Base-by-base conservation (phyloP, 805 yeast species). In the Barnettozyma sucrosica region DNA sequence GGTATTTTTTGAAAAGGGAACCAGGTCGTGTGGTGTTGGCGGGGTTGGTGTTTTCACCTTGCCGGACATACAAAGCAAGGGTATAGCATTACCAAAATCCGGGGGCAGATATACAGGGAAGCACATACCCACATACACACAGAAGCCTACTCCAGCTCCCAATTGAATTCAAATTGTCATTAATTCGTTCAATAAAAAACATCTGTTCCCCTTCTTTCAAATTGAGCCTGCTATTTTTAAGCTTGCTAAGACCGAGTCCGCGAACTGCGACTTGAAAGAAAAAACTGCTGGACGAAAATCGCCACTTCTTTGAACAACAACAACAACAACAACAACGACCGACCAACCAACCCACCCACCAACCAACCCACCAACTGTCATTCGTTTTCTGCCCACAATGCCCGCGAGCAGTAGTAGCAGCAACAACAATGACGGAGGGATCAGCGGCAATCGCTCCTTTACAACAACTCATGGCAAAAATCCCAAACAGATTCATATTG, bases 401-500 rank as follows among this genome's bases (percentile, higher is more conserved):
- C 20, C 33, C 23, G 25, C 44, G 16, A 19, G 16, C 44, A 28
- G 19, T 28, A 26, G 21, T 14, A 50, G 50, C 36, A 55, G 49
- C 32, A 45, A 53, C 16, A 51, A 45, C 47, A n/a, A 37, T n/a
- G 20, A 37, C 9, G 26, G 26, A 8, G 26, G 16, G 4, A 21
- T 18, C 28, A 18, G 41, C 14, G 41, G 41, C 41, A 23, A 23
- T 37, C 41, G 41, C 41, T 57, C 53, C 33, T 58, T 67, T 19
- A 62, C 71, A 13, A 62, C 70, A 3, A 69, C 71, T 4, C 66
- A 65, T 16, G 69, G 64, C 36, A 71, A 70, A 50, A 65, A 66
- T 47, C 83, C 85, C 36, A 76, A 77, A 55, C 80, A 79, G 51
- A 74, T 93, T 51, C 95, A 89, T 68, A 89, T 92, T 54, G 98